These are phyloP conservation scores for Eucalyptus coolabah DNA, from an alignment of 345 rosid species.

Conservation along the genomic window DNA sequence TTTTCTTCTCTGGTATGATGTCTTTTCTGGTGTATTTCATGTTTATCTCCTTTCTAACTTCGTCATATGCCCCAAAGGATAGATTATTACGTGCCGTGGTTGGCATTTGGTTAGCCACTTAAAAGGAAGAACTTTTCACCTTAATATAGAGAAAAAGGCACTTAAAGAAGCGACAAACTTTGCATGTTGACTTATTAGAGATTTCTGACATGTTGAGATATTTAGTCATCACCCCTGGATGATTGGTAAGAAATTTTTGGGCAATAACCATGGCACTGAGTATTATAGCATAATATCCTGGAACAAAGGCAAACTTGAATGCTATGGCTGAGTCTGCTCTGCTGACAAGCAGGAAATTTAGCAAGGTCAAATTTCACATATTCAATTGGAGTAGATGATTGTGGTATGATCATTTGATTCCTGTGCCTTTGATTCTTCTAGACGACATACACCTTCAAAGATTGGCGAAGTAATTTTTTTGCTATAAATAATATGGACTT, in stretches of 20 bases:
- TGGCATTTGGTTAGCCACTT: background rate
- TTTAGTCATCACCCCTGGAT: background rate
- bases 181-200: background rate
- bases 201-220: background rate
- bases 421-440: background rate
- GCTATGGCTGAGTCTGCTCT: background rate
- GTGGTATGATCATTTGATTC: background rate
- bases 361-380: background rate
- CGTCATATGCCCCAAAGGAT: background rate
- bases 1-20: conserved; percentile 75
- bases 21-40: background rate
- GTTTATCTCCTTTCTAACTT: background rate
- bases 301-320: background rate
- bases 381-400: background rate
- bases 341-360: background rate
- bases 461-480: background rate
- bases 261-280: background rate
- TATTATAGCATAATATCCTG: background rate
- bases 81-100: background rate
- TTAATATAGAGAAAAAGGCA: background rate
- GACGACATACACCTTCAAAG: background rate
- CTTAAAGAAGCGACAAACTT: background rate
- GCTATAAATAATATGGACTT: background rate
- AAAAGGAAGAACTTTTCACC: background rate
- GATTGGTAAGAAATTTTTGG: background rate